These are phyloP conservation scores for Hypoxylon sp. DNA, from an alignment of 2,329 filamentous ascomycete genomes.

Conservation along the genomic window DNA sequence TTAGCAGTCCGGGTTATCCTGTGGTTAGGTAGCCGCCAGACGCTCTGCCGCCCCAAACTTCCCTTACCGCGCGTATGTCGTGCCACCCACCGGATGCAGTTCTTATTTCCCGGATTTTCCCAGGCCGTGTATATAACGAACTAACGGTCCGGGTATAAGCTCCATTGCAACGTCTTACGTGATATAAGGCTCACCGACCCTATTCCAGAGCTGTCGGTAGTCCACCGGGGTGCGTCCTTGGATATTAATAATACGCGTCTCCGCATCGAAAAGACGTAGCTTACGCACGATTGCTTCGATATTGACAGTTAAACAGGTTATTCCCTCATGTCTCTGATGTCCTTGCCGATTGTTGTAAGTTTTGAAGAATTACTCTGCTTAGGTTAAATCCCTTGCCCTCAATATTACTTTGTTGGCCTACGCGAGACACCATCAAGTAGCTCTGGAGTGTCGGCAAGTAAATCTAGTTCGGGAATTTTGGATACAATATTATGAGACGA, in stretches of 20 bases:
- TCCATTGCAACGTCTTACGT: slow-evolving; percentile 7
- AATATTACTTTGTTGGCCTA: not conserved
- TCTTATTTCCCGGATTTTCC: slow-evolving; percentile 38
- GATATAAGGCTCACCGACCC: slow-evolving; percentile 15
- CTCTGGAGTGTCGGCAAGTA: slow-evolving; percentile 8
- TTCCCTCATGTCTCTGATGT: not conserved
- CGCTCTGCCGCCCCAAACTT: slow-evolving; percentile 25
- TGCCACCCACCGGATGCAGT: slow-evolving; percentile 41
- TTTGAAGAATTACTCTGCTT: not conserved
- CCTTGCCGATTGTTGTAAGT: not conserved
- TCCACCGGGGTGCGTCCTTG: not conserved
- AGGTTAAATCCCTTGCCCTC: not conserved
- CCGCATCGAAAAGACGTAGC: slow-evolving; percentile 6
- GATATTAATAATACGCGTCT: slow-evolving; percentile 14
- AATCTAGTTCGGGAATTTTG: not conserved
- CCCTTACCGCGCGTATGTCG: slow-evolving; percentile 19
- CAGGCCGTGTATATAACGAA: slow-evolving; percentile 15
- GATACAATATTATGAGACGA: not conserved
- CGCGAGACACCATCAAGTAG: not conserved
- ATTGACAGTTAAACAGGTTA: not conserved
- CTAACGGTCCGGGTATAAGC: slow-evolving; percentile 27
- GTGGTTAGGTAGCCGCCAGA: slow-evolving; percentile 1
- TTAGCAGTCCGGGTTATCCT: slow-evolving; percentile 16
- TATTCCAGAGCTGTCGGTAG: slow-evolving; percentile 32
- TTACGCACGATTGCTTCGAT: slow-evolving; percentile 4